Conservation (phyloP, 169 alveolate genomes). For the Plasmodium falciparum region DNA sequence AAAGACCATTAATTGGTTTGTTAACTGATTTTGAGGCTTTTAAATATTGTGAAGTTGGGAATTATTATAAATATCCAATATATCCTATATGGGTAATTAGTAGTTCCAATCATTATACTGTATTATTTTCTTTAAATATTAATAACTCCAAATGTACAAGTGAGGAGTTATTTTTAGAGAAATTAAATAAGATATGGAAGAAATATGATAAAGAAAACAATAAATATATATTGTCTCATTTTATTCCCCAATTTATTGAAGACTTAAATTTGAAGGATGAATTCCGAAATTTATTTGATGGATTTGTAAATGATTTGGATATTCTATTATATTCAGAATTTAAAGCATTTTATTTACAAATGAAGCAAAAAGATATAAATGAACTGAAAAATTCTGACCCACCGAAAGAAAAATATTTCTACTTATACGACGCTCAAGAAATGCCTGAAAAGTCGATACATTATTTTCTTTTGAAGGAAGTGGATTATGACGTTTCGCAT, state of each 20-base stretch:
- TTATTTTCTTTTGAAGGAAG: constrained; percentile 67
- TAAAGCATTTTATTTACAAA: constrained; percentile 59
- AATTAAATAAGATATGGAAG: constrained; percentile 76
- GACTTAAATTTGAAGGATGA: constrained; percentile 77
- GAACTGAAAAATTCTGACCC: constrained; percentile 43
- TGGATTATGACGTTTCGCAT: constrained; percentile 65
- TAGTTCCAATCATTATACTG: constrained; percentile 86
- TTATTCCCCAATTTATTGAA: constrained; percentile 76
- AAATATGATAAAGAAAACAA: constrained; percentile 81
- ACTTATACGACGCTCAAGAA: constrained; percentile 74
- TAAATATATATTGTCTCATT: constrained; percentile 78
- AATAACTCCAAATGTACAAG: constrained; percentile 70
- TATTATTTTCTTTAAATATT: constrained; percentile 77
- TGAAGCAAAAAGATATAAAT: constrained; percentile 70
- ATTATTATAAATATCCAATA: constrained; percentile 85
- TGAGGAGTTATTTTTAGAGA: constrained; percentile 48
- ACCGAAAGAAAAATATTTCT: constrained; percentile 75
- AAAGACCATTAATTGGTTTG: constrained; percentile 82
- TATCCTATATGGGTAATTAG: constrained; percentile 88
- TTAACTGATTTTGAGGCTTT: constrained; percentile 88
- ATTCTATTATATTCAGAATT: constrained; percentile 65
- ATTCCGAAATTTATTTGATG: constrained; percentile 49
- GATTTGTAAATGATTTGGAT: constrained; percentile 62
- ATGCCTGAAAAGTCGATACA: constrained; percentile 48
- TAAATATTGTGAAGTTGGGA: constrained; percentile 87